Evolutionary conservation across 192 early-diverging fungal genomes (phyloP).

Genomic region (Coemansia javaensis): DNA sequence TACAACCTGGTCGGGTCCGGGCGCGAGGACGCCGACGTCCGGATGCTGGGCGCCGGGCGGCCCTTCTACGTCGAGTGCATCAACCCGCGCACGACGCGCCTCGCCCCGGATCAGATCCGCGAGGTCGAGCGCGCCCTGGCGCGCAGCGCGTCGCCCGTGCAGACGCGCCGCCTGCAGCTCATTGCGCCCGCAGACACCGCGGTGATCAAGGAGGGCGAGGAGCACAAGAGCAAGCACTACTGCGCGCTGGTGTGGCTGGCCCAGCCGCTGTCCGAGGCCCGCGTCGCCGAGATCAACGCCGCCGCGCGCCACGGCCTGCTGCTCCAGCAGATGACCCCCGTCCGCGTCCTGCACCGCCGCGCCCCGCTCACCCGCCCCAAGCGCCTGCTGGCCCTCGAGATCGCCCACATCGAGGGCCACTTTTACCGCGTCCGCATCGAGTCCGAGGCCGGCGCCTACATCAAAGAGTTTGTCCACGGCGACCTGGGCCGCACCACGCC

Average conservation of each 20-base stretch:
- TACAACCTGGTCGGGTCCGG: slow-evolving; percentile 82
- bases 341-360: slow-evolving; percentile 68
- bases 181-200: slow-evolving; percentile 53
- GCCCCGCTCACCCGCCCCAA: slow-evolving; percentile 58
- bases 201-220: slow-evolving; percentile 71
- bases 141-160: slow-evolving; percentile 51
- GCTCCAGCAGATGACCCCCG: slow-evolving; percentile 65
- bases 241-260: slow-evolving; percentile 67
- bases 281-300: slow-evolving; percentile 54
- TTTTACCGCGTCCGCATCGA: slow-evolving; percentile 64
- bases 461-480: slow-evolving; percentile 97
- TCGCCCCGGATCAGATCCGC: slow-evolving; percentile 34
- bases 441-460: slow-evolving; percentile 81
- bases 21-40: slow-evolving; percentile 90
- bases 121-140: slow-evolving; percentile 49
- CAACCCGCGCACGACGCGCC: slow-evolving; percentile 61
- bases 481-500: slow-evolving; percentile 83
- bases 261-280: slow-evolving; percentile 46
- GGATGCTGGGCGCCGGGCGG: slow-evolving; percentile 87
- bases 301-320: slow-evolving; percentile 45
- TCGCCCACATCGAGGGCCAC: slow-evolving; percentile 46
- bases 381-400: slow-evolving; percentile 50
- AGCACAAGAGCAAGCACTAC: slow-evolving; percentile 69
- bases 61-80: slow-evolving; percentile 88
- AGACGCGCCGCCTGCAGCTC: slow-evolving; percentile 48